Conservation (phyloP, 768 basidiomycete genomes). For the Termitomyces sp. region DNA sequence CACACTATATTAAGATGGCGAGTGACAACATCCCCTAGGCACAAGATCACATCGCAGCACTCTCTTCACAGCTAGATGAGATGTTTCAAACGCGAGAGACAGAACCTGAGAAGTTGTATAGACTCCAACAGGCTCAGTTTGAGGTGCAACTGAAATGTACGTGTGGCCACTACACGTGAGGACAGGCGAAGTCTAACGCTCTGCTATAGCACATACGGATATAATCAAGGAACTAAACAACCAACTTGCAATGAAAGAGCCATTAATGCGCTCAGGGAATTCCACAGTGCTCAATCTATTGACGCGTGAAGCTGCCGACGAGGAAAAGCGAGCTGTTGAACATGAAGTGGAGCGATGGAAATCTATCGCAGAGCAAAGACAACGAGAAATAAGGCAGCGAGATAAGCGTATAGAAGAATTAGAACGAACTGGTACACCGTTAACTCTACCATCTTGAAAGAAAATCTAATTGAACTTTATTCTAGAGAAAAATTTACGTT, state of each 20-base stretch:
- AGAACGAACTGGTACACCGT: conserved; percentile 43
- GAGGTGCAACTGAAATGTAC: conserved; percentile 51
- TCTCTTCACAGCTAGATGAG: conserved; percentile 58
- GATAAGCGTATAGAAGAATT: conserved; percentile 44
- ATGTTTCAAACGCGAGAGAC: conserved; percentile 53
- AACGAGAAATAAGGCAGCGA: conserved; percentile 36
- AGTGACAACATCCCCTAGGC: conserved; percentile 23
- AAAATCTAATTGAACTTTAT: conserved; percentile 1
- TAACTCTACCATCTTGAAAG: not conserved
- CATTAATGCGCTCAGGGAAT: conserved; percentile 46
- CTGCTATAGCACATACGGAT: conserved; percentile 47
- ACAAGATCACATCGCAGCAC: conserved; percentile 38
- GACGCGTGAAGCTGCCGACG: conserved; percentile 70
- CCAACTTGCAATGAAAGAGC: conserved; percentile 52
- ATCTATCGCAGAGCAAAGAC: conserved; percentile 37
- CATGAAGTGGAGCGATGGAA: conserved; percentile 44
- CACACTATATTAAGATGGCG: not conserved
- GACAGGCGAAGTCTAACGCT: not conserved
- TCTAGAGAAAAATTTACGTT: conserved; percentile 46
- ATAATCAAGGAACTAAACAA: conserved; percentile 52
- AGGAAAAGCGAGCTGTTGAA: conserved; percentile 54
- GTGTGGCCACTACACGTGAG: not conserved
- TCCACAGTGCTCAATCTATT: conserved; percentile 58
- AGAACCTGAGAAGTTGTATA: conserved; percentile 57
- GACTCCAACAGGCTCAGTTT: conserved; percentile 45